Evolutionary conservation across 1,139 yeast genomes (phyloP).

Genomic region (Kodamaea arcana): DNA sequence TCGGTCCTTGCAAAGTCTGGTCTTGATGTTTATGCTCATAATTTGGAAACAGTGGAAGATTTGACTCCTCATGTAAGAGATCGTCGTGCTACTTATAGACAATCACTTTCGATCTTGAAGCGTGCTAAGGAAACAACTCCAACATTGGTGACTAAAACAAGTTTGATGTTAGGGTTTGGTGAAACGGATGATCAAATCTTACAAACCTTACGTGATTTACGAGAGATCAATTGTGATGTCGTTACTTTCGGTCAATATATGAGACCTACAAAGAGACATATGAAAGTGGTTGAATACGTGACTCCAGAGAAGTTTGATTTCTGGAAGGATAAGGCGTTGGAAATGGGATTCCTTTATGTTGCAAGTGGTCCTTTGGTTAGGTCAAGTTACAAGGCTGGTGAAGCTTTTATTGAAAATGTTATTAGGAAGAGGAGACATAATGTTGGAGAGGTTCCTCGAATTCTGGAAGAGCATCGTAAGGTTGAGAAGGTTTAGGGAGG

Average conservation of each 20-base stretch:
- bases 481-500: no score
- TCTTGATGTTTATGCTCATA: conserved; percentile 94
- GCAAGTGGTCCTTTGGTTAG: conserved; percentile 97
- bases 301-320: conserved; percentile 93
- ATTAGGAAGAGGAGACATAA: conserved; percentile 66
- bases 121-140: conserved; percentile 80
- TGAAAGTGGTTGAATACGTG: conserved; percentile 95
- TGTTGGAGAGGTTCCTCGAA: conserved; percentile 43
- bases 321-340: conserved; percentile 87
- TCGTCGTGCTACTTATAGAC: conserved; percentile 92
- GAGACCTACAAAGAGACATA: conserved; percentile 98
- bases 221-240: conserved; percentile 80
- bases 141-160: conserved; percentile 81
- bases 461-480: conserved; percentile 23
- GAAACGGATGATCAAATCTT: conserved; percentile 88
- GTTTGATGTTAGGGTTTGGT: conserved; percentile 95
- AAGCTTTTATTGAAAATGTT: conserved; percentile 93
- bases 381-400: conserved; percentile 97
- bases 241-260: conserved; percentile 98
- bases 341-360: conserved; percentile 90
- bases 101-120: conserved; percentile 70
- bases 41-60: conserved; percentile 92
- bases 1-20: conserved; percentile 80
- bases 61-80: conserved; percentile 95
- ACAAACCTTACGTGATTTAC: conserved; percentile 69